These are phyloP conservation scores for Boletus bicolor DNA, from an alignment of 768 basidiomycete species.

Conservation along the genomic window DNA sequence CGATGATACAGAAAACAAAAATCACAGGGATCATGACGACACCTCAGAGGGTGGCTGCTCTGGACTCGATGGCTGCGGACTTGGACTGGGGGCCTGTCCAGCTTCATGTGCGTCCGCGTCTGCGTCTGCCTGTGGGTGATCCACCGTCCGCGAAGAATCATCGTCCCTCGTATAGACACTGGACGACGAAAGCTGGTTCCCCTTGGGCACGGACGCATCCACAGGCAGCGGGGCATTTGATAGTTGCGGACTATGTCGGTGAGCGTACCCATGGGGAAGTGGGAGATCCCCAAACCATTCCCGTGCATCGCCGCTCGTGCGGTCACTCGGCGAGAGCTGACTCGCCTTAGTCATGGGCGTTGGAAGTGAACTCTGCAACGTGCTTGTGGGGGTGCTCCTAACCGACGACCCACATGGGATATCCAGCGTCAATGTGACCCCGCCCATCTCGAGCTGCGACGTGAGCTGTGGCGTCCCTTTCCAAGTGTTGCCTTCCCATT, in stretches of 20 bases:
- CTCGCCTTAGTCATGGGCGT: not conserved
- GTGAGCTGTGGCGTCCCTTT: constrained; percentile 13
- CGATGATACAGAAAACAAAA: not conserved
- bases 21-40: not conserved
- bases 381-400: not conserved
- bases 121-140: not conserved
- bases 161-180: not conserved
- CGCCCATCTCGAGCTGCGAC: constrained; percentile 16
- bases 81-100: not conserved
- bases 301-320: not conserved
- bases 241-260: too few species aligned
- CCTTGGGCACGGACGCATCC: not conserved
- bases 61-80: not conserved
- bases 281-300: not conserved
- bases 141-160: not conserved
- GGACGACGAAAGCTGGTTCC: not conserved
- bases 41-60: not conserved
- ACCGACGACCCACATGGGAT: not conserved
- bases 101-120: not conserved
- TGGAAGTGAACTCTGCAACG: not conserved
- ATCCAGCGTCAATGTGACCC: not conserved
- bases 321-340: not conserved
- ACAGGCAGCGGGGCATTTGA: not conserved
- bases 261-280: not conserved
- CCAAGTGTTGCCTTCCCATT: not conserved